A percentile compares a stretch with the other conserved stretches of the same genome.
These are phyloP conservation scores for Punica granatum DNA, from an alignment of 345 rosid species.

Conservation along the genomic window DNA sequence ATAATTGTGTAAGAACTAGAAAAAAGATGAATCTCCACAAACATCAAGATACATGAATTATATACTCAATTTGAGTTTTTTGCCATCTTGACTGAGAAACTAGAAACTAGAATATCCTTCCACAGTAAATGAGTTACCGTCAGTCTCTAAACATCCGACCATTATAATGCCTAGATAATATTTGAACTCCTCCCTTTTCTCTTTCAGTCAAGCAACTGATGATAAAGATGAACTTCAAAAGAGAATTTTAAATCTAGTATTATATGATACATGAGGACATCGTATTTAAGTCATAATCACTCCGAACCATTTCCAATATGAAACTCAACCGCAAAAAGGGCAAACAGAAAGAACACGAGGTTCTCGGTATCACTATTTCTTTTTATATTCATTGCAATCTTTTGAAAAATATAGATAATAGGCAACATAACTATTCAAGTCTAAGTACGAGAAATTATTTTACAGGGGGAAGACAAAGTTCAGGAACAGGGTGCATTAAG, in stretches of 20 bases:
- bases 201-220: background rate
- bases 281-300: background rate
- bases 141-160: background rate
- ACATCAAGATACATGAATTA: background rate
- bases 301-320: background rate
- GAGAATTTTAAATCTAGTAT: background rate
- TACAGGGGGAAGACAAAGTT: no score
- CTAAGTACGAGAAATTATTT: background rate
- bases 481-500: background rate
- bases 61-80: background rate
- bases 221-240: background rate
- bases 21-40: background rate
- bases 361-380: background rate
- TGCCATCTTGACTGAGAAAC: background rate
- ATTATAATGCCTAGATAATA: background rate
- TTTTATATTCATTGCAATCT: background rate
- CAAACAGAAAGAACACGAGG: background rate
- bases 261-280: background rate
- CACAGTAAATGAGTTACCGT: background rate
- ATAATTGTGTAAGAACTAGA: background rate
- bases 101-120: background rate
- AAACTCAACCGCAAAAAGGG: background rate
- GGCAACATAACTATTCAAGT: background rate
- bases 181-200: background rate
- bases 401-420: background rate